phyloP scores from a whole-genome alignment of 805 yeast genomes.

The Hanseniaspora thailandica region DNA sequence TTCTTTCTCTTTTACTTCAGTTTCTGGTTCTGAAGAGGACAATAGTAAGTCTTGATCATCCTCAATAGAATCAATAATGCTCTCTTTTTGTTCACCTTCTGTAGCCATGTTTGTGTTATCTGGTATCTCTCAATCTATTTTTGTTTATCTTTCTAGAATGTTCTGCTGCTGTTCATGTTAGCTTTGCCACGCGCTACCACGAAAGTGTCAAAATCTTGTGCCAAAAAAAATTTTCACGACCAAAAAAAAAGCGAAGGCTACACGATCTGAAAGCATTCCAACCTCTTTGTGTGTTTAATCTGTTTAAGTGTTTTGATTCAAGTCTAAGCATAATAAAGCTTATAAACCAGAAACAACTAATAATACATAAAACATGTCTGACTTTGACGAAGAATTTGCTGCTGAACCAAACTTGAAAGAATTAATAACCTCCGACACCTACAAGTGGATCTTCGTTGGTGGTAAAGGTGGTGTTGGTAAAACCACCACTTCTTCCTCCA shows the following conservation, averaged over 20 bases:
- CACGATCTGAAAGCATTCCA: too few species aligned
- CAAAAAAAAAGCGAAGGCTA: not conserved
- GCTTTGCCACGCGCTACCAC: not conserved
- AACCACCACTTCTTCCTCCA: constrained; percentile 91
- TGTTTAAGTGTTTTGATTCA: not conserved
- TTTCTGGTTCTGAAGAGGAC: not conserved
- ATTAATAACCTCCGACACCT: constrained; percentile 50
- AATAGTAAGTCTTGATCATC: not conserved
- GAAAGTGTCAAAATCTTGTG: not conserved
- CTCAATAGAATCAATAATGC: not conserved
- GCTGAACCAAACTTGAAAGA: constrained; percentile 65
- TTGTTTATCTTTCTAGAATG: not conserved
- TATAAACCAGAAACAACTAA: not conserved
- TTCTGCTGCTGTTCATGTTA: not conserved
- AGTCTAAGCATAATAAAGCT: not conserved
- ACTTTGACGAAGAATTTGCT: constrained; percentile 39
- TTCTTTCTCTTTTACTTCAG: not conserved
- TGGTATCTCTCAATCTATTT: not conserved
- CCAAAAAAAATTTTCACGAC: not conserved
- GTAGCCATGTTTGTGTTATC: not conserved
- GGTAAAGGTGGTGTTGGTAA: constrained; percentile 99
- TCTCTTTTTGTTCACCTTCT: not conserved
- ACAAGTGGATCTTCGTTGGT: constrained; percentile 96
- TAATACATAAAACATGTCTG: constrained; percentile 4
- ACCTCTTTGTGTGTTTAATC: not conserved